A percentile compares a stretch with the other conserved stretches of the same genome.
These are phyloP conservation scores for Fusarium cyanostomum DNA, from an alignment of 2,329 filamentous ascomycete genomes.

Conservation along the genomic window DNA sequence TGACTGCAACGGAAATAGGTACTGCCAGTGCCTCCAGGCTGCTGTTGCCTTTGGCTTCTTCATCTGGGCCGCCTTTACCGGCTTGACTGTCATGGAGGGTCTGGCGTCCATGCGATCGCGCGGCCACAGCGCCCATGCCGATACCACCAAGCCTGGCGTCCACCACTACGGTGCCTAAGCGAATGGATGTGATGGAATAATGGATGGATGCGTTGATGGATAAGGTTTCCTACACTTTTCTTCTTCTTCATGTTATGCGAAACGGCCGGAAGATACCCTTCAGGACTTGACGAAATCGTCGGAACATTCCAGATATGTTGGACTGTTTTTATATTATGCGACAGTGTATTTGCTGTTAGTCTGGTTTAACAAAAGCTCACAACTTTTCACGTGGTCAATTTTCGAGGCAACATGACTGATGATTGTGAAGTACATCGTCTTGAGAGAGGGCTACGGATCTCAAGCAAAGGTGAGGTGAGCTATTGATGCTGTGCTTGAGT, in stretches of 20 bases:
- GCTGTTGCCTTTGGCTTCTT: slow-evolving; percentile 74
- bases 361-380: slow-evolving; percentile 4
- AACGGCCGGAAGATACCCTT: slow-evolving; percentile 40
- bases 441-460: too few relatives aligned
- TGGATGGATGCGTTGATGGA: neutral
- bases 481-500: too few relatives aligned
- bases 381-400: neutral
- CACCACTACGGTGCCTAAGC: slow-evolving; percentile 27
- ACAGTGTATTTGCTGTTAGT: neutral
- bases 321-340: slow-evolving; percentile 14
- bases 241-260: slow-evolving; percentile 21
- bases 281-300: slow-evolving; percentile 19
- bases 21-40: slow-evolving; percentile 70
- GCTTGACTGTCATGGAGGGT: slow-evolving; percentile 58
- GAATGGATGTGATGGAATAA: slow-evolving; percentile 2
- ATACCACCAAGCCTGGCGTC: slow-evolving; percentile 39
- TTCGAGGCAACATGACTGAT: neutral
- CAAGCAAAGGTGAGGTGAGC: too few relatives aligned
- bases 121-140: slow-evolving; percentile 45
- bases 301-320: slow-evolving; percentile 14
- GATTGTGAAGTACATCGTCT: too few relatives aligned
- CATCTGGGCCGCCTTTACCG: slow-evolving; percentile 64
- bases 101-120: slow-evolving; percentile 56
- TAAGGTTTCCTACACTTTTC: slow-evolving; percentile 3
- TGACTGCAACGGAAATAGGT: slow-evolving; percentile 59